Evolutionary conservation across 2,329 filamentous ascomycete genomes (phyloP).

Genomic region (Fusarium sororula): DNA sequence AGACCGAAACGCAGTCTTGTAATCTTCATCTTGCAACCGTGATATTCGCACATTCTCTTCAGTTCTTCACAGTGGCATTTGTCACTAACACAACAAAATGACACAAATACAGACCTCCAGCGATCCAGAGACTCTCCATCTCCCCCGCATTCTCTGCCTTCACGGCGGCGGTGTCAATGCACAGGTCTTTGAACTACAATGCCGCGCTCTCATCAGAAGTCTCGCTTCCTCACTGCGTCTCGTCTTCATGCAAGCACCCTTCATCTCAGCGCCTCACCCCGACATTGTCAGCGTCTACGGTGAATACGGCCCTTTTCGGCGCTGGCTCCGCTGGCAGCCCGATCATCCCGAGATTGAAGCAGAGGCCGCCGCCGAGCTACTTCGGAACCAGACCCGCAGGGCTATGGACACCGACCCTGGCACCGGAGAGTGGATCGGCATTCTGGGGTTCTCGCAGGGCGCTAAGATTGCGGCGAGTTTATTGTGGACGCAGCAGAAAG

Average conservation of each 20-base stretch:
- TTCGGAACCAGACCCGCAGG: slow-evolving; percentile 49
- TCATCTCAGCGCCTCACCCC: slow-evolving; percentile 67
- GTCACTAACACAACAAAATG: slow-evolving; percentile 2
- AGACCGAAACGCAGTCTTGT: neutral
- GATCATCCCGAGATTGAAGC: slow-evolving; percentile 64
- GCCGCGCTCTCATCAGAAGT: slow-evolving; percentile 60
- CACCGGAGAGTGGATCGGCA: slow-evolving; percentile 65
- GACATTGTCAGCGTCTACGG: slow-evolving; percentile 73
- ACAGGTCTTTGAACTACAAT: slow-evolving; percentile 74
- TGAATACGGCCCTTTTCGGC: slow-evolving; percentile 70
- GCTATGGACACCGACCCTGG: slow-evolving; percentile 65
- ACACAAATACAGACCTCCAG: slow-evolving; percentile 27
- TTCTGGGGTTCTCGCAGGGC: slow-evolving; percentile 75
- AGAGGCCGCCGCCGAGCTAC: slow-evolving; percentile 50
- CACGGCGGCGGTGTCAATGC: slow-evolving; percentile 81
- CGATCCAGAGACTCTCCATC: slow-evolving; percentile 34
- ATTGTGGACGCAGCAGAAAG: slow-evolving; percentile 69
- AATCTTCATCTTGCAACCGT: neutral
- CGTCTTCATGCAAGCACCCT: slow-evolving; percentile 77
- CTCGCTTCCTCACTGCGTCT: slow-evolving; percentile 71
- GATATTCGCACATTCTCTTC: neutral
- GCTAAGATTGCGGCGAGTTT: slow-evolving; percentile 69
- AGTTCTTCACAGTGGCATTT: neutral
- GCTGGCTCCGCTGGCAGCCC: slow-evolving; percentile 69
- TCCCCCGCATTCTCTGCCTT: slow-evolving; percentile 80